These are phyloP conservation scores for Cladophialophora immunda DNA, from an alignment of 2,329 filamentous ascomycete genomes.

Conservation along the genomic window DNA sequence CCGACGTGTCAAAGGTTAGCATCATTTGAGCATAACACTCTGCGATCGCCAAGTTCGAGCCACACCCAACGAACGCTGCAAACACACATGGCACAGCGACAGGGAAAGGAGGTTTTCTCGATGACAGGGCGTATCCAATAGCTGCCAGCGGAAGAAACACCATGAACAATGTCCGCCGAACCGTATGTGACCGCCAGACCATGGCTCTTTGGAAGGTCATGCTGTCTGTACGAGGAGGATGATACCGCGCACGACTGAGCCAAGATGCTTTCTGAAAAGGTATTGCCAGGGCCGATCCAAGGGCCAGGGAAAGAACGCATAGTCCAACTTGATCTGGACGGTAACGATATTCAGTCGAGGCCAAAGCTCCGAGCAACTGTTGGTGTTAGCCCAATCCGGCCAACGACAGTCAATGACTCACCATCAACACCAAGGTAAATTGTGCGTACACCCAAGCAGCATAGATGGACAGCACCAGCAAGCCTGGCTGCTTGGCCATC, in stretches of 20 bases:
- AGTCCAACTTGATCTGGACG: conserved; percentile 72
- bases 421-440: conserved; percentile 74
- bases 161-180: conserved; percentile 73
- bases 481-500: conserved; percentile 79
- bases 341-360: conserved; percentile 73
- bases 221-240: conserved; percentile 68
- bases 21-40: conserved; percentile 81
- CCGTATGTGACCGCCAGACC: conserved; percentile 75
- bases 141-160: conserved; percentile 72
- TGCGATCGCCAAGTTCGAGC: conserved; percentile 76
- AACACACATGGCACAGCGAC: conserved; percentile 72
- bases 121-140: conserved; percentile 72
- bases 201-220: conserved; percentile 72
- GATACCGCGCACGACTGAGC: conserved; percentile 71
- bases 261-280: conserved; percentile 76
- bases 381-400: conserved; percentile 13
- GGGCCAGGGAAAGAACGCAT: conserved; percentile 70
- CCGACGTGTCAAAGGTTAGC: conserved; percentile 83
- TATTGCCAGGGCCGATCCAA: conserved; percentile 74
- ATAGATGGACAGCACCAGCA: conserved; percentile 76
- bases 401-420: conserved; percentile 50
- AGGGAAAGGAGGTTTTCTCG: conserved; percentile 67
- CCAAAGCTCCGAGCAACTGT: conserved; percentile 72
- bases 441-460: conserved; percentile 81
- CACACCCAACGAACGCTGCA: conserved; percentile 72